Evolutionary conservation across 2,329 filamentous ascomycete genomes (phyloP).

Genomic region (Chrysoporthe cubensis): DNA sequence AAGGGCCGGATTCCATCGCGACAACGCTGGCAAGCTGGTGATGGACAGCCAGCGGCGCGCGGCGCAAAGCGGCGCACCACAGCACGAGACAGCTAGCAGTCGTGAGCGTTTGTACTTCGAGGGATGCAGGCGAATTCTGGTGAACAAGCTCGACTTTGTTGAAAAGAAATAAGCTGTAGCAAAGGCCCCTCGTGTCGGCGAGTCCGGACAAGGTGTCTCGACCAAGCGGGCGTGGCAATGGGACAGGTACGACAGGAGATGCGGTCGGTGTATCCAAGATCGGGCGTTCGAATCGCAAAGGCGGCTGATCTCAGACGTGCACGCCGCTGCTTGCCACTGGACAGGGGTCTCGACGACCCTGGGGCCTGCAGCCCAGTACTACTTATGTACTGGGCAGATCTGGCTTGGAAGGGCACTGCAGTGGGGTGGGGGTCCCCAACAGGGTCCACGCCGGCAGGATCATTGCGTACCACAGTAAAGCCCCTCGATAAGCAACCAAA

Average conservation of each 20-base stretch:
- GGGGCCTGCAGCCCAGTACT: background rate
- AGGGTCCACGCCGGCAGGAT: background rate
- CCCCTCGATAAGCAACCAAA: conserved; percentile 11
- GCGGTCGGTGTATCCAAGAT: conserved; percentile 1
- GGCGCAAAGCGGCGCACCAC: conserved; percentile 14
- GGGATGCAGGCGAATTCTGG: conserved; percentile 7
- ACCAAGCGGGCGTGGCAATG: background rate
- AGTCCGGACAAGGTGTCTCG: background rate
- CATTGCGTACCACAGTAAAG: background rate
- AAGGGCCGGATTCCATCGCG: conserved; percentile 27
- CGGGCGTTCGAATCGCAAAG: conserved; percentile 10
- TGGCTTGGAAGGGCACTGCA: conserved; percentile 4
- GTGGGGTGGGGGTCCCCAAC: background rate
- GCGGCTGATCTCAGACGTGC: conserved; percentile 15
- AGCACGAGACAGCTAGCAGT: conserved; percentile 13
- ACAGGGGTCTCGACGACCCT: background rate
- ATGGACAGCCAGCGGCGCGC: conserved; percentile 17
- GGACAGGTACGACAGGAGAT: background rate
- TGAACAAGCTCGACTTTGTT: background rate
- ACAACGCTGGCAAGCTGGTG: conserved; percentile 10
- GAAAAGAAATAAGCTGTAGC: background rate
- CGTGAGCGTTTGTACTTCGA: conserved; percentile 9
- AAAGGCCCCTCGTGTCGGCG: background rate
- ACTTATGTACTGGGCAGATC: background rate
- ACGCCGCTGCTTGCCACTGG: conserved; percentile 3